These are phyloP conservation scores for Selaginella moellendorffii DNA, from an alignment of 75 land plant genomes.

Conservation along the genomic window DNA sequence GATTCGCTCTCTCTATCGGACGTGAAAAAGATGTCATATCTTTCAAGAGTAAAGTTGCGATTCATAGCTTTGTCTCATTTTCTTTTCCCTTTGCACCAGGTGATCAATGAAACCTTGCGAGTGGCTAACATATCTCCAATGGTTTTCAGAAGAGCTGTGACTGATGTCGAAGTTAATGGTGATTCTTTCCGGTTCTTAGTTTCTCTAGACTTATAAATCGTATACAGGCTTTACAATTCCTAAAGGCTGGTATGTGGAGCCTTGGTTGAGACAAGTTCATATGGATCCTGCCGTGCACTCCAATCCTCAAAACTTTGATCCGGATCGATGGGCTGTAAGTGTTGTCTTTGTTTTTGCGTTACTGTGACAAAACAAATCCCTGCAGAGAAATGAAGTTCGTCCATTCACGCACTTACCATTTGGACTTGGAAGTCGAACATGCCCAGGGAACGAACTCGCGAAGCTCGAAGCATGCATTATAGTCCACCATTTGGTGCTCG, in stretches of 20 bases:
- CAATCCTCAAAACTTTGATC: constrained; percentile 49
- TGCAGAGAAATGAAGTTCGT: constrained; percentile 33
- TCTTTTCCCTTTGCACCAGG: constrained; percentile 13
- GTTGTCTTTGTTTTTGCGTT: not conserved
- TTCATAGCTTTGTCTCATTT: not conserved
- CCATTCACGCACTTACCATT: constrained; percentile 56
- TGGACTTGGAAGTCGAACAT: constrained; percentile 55
- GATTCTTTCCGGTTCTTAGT: not conserved
- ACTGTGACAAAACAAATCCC: not conserved
- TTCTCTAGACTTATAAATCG: not conserved
- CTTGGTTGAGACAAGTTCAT: constrained; percentile 64
- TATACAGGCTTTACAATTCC: constrained; percentile 51
- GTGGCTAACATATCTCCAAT: constrained; percentile 39
- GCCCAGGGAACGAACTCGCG: constrained; percentile 78
- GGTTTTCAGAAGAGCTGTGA: constrained; percentile 36
- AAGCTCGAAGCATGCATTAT: constrained; percentile 55
- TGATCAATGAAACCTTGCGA: constrained; percentile 41
- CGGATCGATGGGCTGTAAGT: constrained; percentile 77
- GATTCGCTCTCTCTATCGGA: constrained; percentile 37
- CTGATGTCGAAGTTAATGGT: constrained; percentile 40
- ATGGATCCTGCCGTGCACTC: constrained; percentile 45
- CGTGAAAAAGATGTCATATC: constrained; percentile 42
- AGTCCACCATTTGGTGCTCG: constrained; percentile 45
- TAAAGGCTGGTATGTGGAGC: constrained; percentile 59
- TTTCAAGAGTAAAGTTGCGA: constrained; percentile 19